phyloP scores from a whole-genome alignment of 176 grass and related monocot species.

The Leersia perrieri region DNA sequence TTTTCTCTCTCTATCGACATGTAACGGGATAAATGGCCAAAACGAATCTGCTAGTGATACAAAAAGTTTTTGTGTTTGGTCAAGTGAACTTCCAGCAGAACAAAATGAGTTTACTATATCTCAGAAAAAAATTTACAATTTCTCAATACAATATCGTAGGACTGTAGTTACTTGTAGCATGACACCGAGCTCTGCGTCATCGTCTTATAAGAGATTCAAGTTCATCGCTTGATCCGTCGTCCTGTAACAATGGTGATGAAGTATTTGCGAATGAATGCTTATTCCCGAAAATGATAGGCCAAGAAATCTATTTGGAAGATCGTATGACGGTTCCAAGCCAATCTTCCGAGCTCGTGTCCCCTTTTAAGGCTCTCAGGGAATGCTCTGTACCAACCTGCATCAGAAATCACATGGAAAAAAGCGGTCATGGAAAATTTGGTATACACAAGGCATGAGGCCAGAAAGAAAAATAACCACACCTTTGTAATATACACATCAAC shows the following conservation, averaged over 20 bases:
- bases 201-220: background rate
- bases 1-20: too few relatives aligned
- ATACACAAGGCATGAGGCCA: background rate
- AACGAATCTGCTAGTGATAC: background rate
- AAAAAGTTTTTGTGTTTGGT: background rate
- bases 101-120: too few relatives aligned
- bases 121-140: background rate
- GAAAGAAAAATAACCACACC: conserved; percentile 32
- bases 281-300: background rate
- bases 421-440: background rate
- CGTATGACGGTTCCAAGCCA: conserved; percentile 90
- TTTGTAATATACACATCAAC: conserved; percentile 91
- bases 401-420: background rate
- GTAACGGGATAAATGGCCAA: background rate
- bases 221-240: background rate
- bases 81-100: background rate
- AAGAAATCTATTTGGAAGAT: conserved; percentile 44
- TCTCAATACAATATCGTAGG: background rate
- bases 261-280: background rate
- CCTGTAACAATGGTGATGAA: background rate
- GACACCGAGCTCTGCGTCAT: background rate
- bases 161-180: background rate
- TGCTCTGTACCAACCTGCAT: conserved; percentile 73
- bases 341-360: conserved; percentile 51
- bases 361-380: conserved; percentile 66